These are phyloP conservation scores for Pistacia vera DNA, from an alignment of 345 rosid species.

Conservation along the genomic window DNA sequence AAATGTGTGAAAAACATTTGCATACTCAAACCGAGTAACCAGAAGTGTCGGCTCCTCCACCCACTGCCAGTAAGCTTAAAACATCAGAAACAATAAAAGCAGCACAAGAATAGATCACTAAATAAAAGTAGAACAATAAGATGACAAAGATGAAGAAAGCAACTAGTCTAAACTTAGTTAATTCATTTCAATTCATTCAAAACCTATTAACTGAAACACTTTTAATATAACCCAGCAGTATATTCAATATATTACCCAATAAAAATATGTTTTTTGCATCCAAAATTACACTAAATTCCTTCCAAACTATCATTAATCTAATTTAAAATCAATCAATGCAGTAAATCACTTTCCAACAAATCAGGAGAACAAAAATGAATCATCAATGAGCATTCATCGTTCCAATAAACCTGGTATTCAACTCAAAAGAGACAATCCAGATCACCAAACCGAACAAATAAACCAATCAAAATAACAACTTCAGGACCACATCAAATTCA, in stretches of 20 bases:
- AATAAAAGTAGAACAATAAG: slow-evolving; percentile 12
- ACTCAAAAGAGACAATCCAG: neutral
- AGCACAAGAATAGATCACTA: neutral
- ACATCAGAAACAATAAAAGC: slow-evolving; percentile 20
- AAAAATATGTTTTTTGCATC: neutral
- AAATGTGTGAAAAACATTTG: slow-evolving; percentile 85
- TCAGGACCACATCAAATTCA: neutral
- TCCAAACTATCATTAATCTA: neutral
- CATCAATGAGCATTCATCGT: neutral
- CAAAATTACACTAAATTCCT: slow-evolving; percentile 6
- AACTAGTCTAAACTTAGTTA: neutral
- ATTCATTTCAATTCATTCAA: neutral
- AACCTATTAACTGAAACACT: neutral
- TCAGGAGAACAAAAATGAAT: neutral
- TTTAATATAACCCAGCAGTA: neutral
- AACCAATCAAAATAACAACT: neutral
- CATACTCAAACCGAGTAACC: slow-evolving; percentile 81
- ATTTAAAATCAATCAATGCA: neutral
- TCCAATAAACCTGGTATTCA: neutral
- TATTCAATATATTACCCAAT: neutral
- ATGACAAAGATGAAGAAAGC: slow-evolving; percentile 3
- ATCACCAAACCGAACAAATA: neutral
- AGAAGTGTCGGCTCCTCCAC: slow-evolving; percentile 85
- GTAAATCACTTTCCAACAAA: slow-evolving; percentile 9
- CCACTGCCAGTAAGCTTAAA: slow-evolving; percentile 66